Evolutionary conservation across 106 monocot genomes (phyloP).

Genomic region (Xerophyta viscosa): DNA sequence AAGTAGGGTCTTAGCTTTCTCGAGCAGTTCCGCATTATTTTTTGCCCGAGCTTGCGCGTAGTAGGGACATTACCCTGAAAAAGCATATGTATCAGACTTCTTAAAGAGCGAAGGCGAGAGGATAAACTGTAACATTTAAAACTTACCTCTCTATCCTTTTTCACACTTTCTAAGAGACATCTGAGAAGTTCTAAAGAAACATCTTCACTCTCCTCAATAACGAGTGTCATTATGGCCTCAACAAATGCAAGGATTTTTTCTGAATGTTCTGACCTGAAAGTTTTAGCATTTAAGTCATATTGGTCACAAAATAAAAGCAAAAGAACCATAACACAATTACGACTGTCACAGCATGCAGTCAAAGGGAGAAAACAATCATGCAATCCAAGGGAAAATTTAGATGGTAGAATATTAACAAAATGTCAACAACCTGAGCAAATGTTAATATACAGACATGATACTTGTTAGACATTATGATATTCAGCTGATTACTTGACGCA

Average conservation of each 20-base stretch:
- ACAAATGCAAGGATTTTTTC: neutral
- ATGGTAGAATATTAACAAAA: too few species aligned
- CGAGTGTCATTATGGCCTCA: slow-evolving; percentile 1
- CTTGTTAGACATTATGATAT: too few species aligned
- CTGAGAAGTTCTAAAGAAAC: slow-evolving; percentile 1
- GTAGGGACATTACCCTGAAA: neutral
- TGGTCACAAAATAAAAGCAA: too few species aligned
- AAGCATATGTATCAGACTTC: neutral
- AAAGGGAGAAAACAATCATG: too few species aligned
- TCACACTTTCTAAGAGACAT: slow-evolving; percentile 2
- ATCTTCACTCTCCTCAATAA: slow-evolving; percentile 3
- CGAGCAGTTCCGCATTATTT: neutral
- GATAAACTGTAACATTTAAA: neutral
- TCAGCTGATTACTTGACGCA: too few species aligned
- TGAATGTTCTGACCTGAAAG: neutral
- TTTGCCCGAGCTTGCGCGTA: slow-evolving; percentile 2
- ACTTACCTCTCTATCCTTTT: slow-evolving; percentile 3
- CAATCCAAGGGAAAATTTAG: too few species aligned
- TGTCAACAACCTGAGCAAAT: too few species aligned
- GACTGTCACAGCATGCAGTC: too few species aligned
- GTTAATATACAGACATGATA: too few species aligned
- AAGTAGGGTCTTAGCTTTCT: neutral
- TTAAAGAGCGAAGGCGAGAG: neutral
- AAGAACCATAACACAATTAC: too few species aligned
- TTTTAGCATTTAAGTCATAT: too few species aligned